A percentile compares a stretch with the other conserved stretches of the same genome.
These are phyloP conservation scores for Leishmania lainsoni DNA, from an alignment of 208 protist species.

Conservation along the genomic window DNA sequence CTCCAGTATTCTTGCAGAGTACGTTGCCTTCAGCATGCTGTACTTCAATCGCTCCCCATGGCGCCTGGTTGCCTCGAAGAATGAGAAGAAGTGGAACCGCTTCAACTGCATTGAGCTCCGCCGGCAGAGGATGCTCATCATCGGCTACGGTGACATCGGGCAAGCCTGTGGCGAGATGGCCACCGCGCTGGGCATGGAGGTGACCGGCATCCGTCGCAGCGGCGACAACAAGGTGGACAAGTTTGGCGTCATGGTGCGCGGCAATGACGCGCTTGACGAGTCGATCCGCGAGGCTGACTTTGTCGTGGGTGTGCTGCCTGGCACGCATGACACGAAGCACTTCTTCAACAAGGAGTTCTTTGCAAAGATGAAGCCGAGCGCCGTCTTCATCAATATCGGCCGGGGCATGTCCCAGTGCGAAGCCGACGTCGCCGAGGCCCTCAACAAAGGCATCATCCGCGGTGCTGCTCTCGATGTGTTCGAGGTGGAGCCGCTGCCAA, in stretches of 20 bases:
- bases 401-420: slow-evolving; percentile 75
- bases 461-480: slow-evolving; percentile 86
- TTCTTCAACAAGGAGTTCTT: slow-evolving; percentile 86
- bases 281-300: slow-evolving; percentile 79
- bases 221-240: slow-evolving; percentile 42
- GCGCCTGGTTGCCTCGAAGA: slow-evolving; percentile 54
- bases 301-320: slow-evolving; percentile 83
- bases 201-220: slow-evolving; percentile 69
- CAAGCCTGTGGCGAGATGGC: slow-evolving; percentile 47
- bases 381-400: slow-evolving; percentile 89
- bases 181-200: slow-evolving; percentile 68
- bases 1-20: slow-evolving; percentile 75
- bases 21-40: slow-evolving; percentile 73
- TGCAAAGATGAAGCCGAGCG: slow-evolving; percentile 74
- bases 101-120: slow-evolving; percentile 68
- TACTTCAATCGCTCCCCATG: slow-evolving; percentile 88
- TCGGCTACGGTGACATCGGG: slow-evolving; percentile 89
- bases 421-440: slow-evolving; percentile 60
- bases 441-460: slow-evolving; percentile 60
- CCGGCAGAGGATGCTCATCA: slow-evolving; percentile 66
- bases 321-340: slow-evolving; percentile 56
- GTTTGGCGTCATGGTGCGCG: slow-evolving; percentile 59
- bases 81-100: slow-evolving; percentile 73
- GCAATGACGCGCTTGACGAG: slow-evolving; percentile 49
- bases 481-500: slow-evolving; percentile 67